Conservation (phyloP, 202 grass and related monocot species). For the Musa balbisiana region DNA sequence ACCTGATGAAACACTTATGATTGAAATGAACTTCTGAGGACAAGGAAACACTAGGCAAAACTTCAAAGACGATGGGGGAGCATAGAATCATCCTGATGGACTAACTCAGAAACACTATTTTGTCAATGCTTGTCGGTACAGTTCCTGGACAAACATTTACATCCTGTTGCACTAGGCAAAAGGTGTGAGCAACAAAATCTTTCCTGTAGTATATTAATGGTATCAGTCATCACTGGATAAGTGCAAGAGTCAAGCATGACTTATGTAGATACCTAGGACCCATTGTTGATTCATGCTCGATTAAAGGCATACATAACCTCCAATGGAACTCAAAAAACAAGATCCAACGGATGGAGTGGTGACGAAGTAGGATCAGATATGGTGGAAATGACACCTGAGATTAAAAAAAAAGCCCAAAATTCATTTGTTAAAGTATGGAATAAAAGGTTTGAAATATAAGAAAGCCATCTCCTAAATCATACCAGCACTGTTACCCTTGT, state of each 20-base stretch:
- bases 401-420: not conserved
- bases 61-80: not conserved
- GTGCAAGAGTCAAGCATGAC: not conserved
- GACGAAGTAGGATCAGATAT: not conserved
- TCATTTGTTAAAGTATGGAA: not conserved
- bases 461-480: not conserved
- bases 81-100: not conserved
- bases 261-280: not conserved
- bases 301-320: not conserved
- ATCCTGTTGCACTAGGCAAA: not conserved
- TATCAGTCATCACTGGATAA: not conserved
- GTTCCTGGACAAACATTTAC: too few species aligned
- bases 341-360: not conserved
- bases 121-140: not conserved
- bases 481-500: constrained; percentile 1
- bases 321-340: constrained; percentile 10
- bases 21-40: not conserved
- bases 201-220: not conserved
- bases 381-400: not conserved
- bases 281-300: not conserved
- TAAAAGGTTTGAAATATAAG: not conserved
- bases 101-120: not conserved
- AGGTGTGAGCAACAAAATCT: not conserved
- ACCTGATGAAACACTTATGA: not conserved
- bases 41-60: not conserved